Percentiles rank a stretch among this genome's conserved stretches.
Evolutionary conservation across 2,329 filamentous ascomycete genomes (phyloP).

Genomic region (Aspergillus sp.): DNA sequence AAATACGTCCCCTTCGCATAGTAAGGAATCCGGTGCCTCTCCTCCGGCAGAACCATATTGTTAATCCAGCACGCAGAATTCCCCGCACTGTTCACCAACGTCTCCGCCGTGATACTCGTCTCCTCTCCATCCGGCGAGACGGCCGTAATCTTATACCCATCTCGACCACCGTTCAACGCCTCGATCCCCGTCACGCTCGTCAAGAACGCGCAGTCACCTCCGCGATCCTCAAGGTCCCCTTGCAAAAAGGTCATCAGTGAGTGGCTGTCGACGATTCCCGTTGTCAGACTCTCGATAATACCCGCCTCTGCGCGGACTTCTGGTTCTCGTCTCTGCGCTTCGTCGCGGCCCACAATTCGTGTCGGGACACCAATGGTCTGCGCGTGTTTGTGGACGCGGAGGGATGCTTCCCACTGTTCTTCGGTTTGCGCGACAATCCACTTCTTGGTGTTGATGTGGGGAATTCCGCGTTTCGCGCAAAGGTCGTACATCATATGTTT

Average conservation of each 20-base stretch:
- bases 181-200: conserved; percentile 58
- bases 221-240: conserved; percentile 67
- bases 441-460: conserved; percentile 71
- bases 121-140: conserved; percentile 31
- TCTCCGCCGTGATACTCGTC: conserved; percentile 62
- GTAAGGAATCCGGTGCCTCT: conserved; percentile 55
- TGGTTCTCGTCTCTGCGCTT: conserved; percentile 63
- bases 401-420: conserved; percentile 56
- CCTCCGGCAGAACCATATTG: conserved; percentile 64
- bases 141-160: conserved; percentile 65
- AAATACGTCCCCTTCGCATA: conserved; percentile 97
- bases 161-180: conserved; percentile 45
- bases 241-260: conserved; percentile 73
- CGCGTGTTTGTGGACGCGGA: conserved; percentile 49
- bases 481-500: conserved; percentile 71
- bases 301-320: conserved; percentile 46
- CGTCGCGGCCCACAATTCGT: conserved; percentile 57
- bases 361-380: conserved; percentile 59
- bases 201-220: conserved; percentile 66
- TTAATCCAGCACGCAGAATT: conserved; percentile 68
- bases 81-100: conserved; percentile 78
- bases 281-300: neutral
- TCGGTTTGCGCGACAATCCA: conserved; percentile 88
- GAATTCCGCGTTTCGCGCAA: conserved; percentile 61
- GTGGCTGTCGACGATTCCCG: conserved; percentile 68